Percentiles rank a stretch among this genome's conserved stretches.
Evolutionary conservation across 495 filamentous ascomycete species (phyloP).

Genomic region (Hyaloscypha variabilis): DNA sequence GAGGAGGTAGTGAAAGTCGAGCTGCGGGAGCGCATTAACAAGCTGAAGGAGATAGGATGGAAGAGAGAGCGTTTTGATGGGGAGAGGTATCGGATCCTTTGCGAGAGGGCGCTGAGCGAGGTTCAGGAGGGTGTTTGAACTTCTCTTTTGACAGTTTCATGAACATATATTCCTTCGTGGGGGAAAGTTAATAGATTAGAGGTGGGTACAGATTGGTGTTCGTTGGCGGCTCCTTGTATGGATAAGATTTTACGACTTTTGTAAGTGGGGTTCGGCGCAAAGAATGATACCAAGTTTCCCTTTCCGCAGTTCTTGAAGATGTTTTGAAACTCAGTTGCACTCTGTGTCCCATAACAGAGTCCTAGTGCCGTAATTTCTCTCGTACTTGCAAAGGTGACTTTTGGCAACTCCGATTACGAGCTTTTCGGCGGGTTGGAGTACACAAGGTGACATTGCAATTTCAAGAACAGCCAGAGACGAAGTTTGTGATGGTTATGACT

Average conservation of each 20-base stretch:
- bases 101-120: constrained; percentile 48
- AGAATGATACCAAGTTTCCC: not conserved
- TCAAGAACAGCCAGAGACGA: no score
- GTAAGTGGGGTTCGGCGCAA: not conserved
- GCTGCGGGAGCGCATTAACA: constrained; percentile 44
- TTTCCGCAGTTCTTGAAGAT: not conserved
- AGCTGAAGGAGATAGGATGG: constrained; percentile 48
- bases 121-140: constrained; percentile 26
- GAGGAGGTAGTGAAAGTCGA: constrained; percentile 37
- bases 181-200: not conserved
- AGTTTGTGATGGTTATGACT: no score
- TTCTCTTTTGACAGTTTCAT: not conserved
- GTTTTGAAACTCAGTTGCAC: not conserved
- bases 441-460: no score
- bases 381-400: no score
- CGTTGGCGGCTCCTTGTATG: not conserved
- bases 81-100: constrained; percentile 48
- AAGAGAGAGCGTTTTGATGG: constrained; percentile 51
- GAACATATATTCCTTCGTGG: not conserved
- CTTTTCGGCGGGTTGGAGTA: no score
- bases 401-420: no score
- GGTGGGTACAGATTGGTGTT: not conserved
- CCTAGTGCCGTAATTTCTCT: no score
- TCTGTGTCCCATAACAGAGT: no score
- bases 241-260: not conserved